Percentiles rank a stretch among this genome's conserved stretches.
These are phyloP conservation scores for Termitomyces sp. DNA, from an alignment of 768 basidiomycete species.

Conservation along the genomic window DNA sequence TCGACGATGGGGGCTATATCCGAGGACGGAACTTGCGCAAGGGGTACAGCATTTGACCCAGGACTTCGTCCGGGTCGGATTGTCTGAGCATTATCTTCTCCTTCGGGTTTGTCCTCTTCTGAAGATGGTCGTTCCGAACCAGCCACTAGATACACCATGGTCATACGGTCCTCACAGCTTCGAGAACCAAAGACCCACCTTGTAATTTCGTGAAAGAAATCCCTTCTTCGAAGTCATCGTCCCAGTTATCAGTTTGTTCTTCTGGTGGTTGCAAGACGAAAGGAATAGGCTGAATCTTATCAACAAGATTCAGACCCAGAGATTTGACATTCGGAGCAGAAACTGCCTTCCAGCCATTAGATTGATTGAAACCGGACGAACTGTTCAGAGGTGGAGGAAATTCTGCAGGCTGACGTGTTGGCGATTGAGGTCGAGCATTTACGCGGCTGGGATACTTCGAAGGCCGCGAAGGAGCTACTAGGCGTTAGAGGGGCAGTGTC, in stretches of 20 bases:
- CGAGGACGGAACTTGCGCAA: slow-evolving; percentile 55
- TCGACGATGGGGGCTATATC: slow-evolving; percentile 71
- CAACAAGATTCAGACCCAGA: slow-evolving; percentile 34
- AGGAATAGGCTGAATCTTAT: slow-evolving; percentile 56
- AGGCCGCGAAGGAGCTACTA: slow-evolving; percentile 63
- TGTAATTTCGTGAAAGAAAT: slow-evolving; percentile 84
- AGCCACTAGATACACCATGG: slow-evolving; percentile 29
- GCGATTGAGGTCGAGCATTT: slow-evolving; percentile 38
- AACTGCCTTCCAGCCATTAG: slow-evolving; percentile 29
- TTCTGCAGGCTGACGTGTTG: slow-evolving; percentile 36
- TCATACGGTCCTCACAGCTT: background rate
- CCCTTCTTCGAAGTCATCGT: slow-evolving; percentile 95
- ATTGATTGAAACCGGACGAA: slow-evolving; percentile 22
- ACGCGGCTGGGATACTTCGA: slow-evolving; percentile 56
- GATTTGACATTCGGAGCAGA: slow-evolving; percentile 27
- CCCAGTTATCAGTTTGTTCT: slow-evolving; percentile 95
- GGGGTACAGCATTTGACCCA: slow-evolving; percentile 41
- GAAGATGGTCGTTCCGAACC: slow-evolving; percentile 47
- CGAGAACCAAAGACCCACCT: slow-evolving; percentile 27
- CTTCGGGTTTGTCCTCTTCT: slow-evolving; percentile 50
- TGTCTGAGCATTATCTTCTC: slow-evolving; percentile 75
- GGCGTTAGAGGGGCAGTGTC: background rate
- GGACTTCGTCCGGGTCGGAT: slow-evolving; percentile 76
- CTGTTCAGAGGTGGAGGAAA: slow-evolving; percentile 23
- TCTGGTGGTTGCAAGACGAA: slow-evolving; percentile 70